Evolutionary conservation across 2,329 filamentous ascomycete species (phyloP).

Genomic region (Stagonosporopsis rhizophila): DNA sequence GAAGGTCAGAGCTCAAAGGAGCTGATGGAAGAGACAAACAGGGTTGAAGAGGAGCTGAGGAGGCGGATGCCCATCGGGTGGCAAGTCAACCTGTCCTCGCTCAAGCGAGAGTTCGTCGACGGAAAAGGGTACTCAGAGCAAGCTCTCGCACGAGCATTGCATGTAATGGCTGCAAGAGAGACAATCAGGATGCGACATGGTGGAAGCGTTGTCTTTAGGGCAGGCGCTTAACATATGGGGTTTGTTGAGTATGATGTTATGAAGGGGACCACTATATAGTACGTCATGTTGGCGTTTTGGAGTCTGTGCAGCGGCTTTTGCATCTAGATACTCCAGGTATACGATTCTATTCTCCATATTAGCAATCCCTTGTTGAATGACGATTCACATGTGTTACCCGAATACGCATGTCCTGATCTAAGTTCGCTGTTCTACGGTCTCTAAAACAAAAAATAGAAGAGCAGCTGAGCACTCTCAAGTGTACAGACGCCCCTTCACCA

Average conservation of each 20-base stretch:
- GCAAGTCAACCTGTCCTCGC: slow-evolving; percentile 86
- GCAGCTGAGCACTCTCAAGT: neutral
- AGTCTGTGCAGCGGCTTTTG: slow-evolving; percentile 3
- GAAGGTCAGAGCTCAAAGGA: slow-evolving; percentile 80
- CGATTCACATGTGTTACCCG: neutral
- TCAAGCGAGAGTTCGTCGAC: slow-evolving; percentile 90
- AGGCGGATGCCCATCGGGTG: slow-evolving; percentile 90
- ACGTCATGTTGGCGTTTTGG: slow-evolving; percentile 3
- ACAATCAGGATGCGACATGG: slow-evolving; percentile 83
- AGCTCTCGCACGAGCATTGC: slow-evolving; percentile 80
- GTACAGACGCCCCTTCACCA: slow-evolving; percentile 17
- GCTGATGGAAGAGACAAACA: slow-evolving; percentile 85
- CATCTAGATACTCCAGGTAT: slow-evolving; percentile 9
- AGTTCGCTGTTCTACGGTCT: neutral
- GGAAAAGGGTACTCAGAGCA: slow-evolving; percentile 89
- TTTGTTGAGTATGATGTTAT: neutral
- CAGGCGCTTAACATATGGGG: slow-evolving; percentile 18
- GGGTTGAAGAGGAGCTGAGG: slow-evolving; percentile 88
- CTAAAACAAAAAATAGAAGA: neutral
- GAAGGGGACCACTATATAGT: neutral
- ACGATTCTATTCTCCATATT: neutral
- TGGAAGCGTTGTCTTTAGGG: slow-evolving; percentile 32
- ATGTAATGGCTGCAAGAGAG: slow-evolving; percentile 85
- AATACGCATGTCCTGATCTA: neutral
- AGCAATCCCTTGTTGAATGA: neutral